phyloP scores from a whole-genome alignment of 805 yeast species.

The Cyberlindnera maritima region DNA sequence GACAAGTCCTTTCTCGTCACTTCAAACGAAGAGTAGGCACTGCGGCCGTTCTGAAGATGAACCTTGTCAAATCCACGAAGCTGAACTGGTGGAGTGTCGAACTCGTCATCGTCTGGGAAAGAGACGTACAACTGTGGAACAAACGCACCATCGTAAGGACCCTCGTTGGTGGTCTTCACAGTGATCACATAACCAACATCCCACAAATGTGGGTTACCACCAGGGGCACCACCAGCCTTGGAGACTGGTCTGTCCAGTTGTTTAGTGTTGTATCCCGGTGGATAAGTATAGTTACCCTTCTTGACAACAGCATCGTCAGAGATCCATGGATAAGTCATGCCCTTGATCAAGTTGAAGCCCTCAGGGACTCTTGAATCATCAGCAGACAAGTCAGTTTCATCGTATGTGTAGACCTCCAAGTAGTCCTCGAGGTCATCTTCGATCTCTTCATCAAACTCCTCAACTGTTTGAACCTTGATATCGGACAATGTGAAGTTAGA shows the following conservation, averaged over 20 bases:
- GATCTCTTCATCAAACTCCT: constrained; percentile 37
- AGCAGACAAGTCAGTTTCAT: constrained; percentile 44
- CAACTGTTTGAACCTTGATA: constrained; percentile 36
- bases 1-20: constrained; percentile 48
- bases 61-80: constrained; percentile 57
- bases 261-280: constrained; percentile 29
- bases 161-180: constrained; percentile 46
- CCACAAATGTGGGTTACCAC: constrained; percentile 59
- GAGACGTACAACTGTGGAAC: constrained; percentile 54
- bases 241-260: constrained; percentile 25
- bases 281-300: constrained; percentile 26
- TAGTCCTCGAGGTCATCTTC: constrained; percentile 38
- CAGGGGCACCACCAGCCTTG: constrained; percentile 43
- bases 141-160: constrained; percentile 42
- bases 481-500: constrained; percentile 35
- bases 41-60: constrained; percentile 37
- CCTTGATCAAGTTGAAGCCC: constrained; percentile 45
- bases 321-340: constrained; percentile 49
- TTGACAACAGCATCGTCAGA: constrained; percentile 20
- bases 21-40: constrained; percentile 36
- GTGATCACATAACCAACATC: constrained; percentile 43
- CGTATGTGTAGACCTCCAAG: constrained; percentile 34
- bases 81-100: constrained; percentile 45
- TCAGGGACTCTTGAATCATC: constrained; percentile 48
- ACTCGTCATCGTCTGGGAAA: constrained; percentile 37